phyloP scores from a whole-genome alignment of 257 asterid species.

The Avicennia marina region DNA sequence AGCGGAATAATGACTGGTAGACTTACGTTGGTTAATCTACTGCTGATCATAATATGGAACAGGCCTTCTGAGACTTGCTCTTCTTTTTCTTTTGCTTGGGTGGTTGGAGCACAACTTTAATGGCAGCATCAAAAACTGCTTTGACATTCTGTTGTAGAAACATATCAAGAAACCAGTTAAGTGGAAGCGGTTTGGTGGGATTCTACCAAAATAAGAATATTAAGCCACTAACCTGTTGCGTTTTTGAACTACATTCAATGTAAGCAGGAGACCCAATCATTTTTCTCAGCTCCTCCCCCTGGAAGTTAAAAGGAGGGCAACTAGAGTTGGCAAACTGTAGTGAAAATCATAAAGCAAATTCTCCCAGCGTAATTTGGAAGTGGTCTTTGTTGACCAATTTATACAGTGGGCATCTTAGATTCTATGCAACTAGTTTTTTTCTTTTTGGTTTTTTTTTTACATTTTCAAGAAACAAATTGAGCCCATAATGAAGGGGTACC shows the following conservation, averaged over 20 bases:
- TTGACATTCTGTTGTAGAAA: conserved; percentile 38
- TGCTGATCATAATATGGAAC: conserved; percentile 70
- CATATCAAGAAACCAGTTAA: conserved; percentile 11
- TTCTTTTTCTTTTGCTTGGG: conserved; percentile 59
- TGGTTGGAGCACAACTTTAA: conserved; percentile 63
- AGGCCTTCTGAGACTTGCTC: conserved; percentile 50
- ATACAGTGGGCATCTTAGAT: no score
- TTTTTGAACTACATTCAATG: conserved; percentile 71
- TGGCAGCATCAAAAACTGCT: conserved; percentile 54
- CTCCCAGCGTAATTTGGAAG: no score
- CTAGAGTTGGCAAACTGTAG: no score
- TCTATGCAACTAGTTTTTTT: no score
- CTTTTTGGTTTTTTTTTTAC: no score
- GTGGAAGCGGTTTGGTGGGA: not conserved
- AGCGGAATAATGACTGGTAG: conserved; percentile 18
- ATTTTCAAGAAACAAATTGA: no score
- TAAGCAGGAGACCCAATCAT: conserved; percentile 60
- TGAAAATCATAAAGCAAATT: not conserved
- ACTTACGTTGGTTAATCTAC: conserved; percentile 24
- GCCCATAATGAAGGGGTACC: no score
- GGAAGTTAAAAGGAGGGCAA: conserved; percentile 15
- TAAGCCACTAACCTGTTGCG: conserved; percentile 49
- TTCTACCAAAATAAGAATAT: not conserved
- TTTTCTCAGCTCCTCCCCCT: conserved; percentile 76
- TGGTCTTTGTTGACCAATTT: no score